A percentile compares a stretch with the other conserved stretches of the same genome.
Conservation (phyloP, 2,329 filamentous ascomycete genomes). For the Hypoxylon sp. region DNA sequence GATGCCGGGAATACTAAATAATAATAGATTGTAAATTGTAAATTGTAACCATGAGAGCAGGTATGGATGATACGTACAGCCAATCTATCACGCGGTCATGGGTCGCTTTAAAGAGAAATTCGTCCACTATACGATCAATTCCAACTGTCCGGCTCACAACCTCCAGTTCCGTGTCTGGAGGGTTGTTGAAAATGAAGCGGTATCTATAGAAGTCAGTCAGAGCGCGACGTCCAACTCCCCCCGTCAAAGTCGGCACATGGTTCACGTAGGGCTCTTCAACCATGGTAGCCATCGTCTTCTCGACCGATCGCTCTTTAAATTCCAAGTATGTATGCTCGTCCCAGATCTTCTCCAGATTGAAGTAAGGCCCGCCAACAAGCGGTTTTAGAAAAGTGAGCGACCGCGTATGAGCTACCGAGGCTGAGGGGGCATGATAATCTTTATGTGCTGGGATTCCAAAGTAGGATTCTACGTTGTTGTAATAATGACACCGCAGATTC, state of each 20-base stretch:
- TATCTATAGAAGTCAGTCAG: conserved; percentile 75
- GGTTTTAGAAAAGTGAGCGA: conserved; percentile 71
- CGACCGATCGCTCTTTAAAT: conserved; percentile 73
- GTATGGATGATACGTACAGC: conserved; percentile 62
- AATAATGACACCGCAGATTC: conserved; percentile 50
- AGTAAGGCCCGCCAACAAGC: conserved; percentile 68
- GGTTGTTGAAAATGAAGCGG: conserved; percentile 79
- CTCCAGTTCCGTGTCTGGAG: conserved; percentile 71
- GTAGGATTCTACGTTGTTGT: conserved; percentile 54
- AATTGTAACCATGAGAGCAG: background rate
- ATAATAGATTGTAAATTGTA: too few species aligned
- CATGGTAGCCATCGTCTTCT: conserved; percentile 83
- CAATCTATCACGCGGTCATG: conserved; percentile 72
- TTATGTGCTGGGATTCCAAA: conserved; percentile 57
- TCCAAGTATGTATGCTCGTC: conserved; percentile 79
- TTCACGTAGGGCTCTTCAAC: conserved; percentile 82
- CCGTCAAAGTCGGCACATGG: conserved; percentile 75
- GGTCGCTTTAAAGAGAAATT: conserved; percentile 72
- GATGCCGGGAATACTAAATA: conserved; percentile 65
- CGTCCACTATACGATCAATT: conserved; percentile 75
- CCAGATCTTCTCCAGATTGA: conserved; percentile 81
- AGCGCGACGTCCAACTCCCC: conserved; percentile 71
- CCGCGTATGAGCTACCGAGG: conserved; percentile 71
- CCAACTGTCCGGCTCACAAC: conserved; percentile 77
- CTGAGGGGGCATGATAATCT: conserved; percentile 62